Evolutionary conservation across 1,284 basidiomycete species (phyloP), one percentile per base, ranked within the genome.

Genomic region (Chiua sp.): DNA sequence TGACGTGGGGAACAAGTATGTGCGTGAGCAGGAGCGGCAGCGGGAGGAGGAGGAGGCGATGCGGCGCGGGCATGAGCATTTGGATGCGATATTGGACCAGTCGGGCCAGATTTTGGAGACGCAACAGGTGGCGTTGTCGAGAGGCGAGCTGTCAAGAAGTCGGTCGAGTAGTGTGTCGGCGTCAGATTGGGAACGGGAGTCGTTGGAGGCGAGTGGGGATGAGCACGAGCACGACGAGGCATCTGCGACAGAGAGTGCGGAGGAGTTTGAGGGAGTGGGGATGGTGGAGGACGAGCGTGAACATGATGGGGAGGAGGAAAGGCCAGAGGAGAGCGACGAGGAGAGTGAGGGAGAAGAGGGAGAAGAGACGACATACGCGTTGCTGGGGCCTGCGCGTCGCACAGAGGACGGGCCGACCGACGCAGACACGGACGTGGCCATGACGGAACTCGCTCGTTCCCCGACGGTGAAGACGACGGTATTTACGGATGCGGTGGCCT

Each of bases 21-120:
- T 74, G 7, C 70, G 72, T 12, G 74, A 77, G 37, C 70, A 74
- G 47, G 68, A 67, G 49, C 61, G 72, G 28, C 62, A 64, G 22
- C 64, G 65, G 7, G 61, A 57, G 6, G 73, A 82, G 55, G 84
- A 79, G 20, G 90, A 93, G 70, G 85, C 89, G 65, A 85, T 87
- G 63, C 81, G 86, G 23, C 76, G 84, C 15, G 91, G 91, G 1
- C 91, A 92, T 62, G 88, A 91, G 66, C 96, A 98, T 77, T 82
- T 98, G 30, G 92, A 96, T 73, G 93, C 90, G 4, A 94, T 98
- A 65, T 80, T 98, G 44, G 87, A 95, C 74, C 91, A 97, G 69
- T 97, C 94, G 47, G 93, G 93, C 0, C 88, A 91, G 55, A 87
- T 98, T 66, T 80, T 98, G 59, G 90, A 93, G 70, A 91, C 92